Evolutionary conservation across 768 basidiomycete species (phyloP).

Genomic region (Candolleomyces aberdarensis): DNA sequence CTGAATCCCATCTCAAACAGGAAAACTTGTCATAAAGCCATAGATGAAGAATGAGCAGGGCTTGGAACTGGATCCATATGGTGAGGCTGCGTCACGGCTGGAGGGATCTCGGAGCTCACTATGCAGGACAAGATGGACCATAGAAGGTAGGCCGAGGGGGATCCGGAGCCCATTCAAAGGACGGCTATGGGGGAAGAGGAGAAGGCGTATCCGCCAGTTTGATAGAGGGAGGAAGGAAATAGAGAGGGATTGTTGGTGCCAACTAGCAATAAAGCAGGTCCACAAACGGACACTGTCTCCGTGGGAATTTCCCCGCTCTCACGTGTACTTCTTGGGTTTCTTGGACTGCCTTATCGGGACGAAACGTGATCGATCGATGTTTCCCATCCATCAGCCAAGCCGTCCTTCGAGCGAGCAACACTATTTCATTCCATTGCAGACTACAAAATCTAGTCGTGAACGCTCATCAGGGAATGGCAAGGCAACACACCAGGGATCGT

Average conservation of each 20-base stretch:
- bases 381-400: not conserved
- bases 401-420: no score
- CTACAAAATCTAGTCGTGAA: no score
- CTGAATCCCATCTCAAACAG: slow-evolving; percentile 72
- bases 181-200: not conserved
- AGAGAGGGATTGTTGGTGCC: not conserved
- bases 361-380: not conserved
- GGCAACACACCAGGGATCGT: no score
- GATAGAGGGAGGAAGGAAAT: slow-evolving; percentile 15
- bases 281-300: not conserved
- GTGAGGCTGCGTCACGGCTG: slow-evolving; percentile 37
- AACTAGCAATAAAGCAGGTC: not conserved
- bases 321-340: not conserved
- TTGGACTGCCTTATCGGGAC: no score
- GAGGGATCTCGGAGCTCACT: slow-evolving; percentile 44
- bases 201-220: slow-evolving; percentile 6
- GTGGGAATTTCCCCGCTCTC: not conserved
- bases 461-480: no score
- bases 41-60: slow-evolving; percentile 70
- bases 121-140: slow-evolving; percentile 70
- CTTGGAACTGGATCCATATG: slow-evolving; percentile 48
- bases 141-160: slow-evolving; percentile 69
- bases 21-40: slow-evolving; percentile 78
- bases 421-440: no score
- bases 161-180: slow-evolving; percentile 64